A percentile compares a stretch with the other conserved stretches of the same genome.
Conservation (phyloP, 2,329 filamentous ascomycete genomes). For the Aspergillus aculeatinus region DNA sequence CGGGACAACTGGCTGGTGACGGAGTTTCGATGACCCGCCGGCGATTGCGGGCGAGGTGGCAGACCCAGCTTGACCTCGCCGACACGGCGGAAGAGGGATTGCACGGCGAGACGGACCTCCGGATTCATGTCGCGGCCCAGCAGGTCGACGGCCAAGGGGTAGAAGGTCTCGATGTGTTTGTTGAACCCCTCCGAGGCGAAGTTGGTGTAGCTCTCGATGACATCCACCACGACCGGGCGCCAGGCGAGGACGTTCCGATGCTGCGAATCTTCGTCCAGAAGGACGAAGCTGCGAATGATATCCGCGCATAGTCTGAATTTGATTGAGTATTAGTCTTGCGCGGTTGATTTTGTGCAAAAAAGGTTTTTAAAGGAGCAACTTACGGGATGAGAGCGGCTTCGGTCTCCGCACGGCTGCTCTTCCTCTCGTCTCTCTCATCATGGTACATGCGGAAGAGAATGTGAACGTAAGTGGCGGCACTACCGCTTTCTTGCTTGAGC, state of each 20-base stretch:
- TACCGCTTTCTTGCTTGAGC: slow-evolving; percentile 92
- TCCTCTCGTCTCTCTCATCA: slow-evolving; percentile 79
- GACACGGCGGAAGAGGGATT: slow-evolving; percentile 74
- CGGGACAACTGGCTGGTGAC: slow-evolving; percentile 33
- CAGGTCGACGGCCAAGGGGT: slow-evolving; percentile 79
- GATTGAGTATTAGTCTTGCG: slow-evolving; percentile 21
- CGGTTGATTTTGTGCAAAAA: neutral
- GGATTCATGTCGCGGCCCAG: slow-evolving; percentile 75
- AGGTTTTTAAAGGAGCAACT: slow-evolving; percentile 26
- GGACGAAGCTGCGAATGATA: slow-evolving; percentile 81
- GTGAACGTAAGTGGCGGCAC: slow-evolving; percentile 89
- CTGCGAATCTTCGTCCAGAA: slow-evolving; percentile 91
- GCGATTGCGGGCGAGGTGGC: slow-evolving; percentile 30
- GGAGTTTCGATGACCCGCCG: slow-evolving; percentile 38
- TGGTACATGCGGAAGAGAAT: slow-evolving; percentile 98
- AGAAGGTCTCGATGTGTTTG: slow-evolving; percentile 77
- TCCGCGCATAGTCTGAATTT: slow-evolving; percentile 73
- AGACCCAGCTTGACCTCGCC: slow-evolving; percentile 69
- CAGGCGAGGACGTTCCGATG: slow-evolving; percentile 96
- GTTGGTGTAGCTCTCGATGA: slow-evolving; percentile 85
- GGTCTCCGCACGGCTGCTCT: slow-evolving; percentile 75
- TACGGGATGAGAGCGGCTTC: slow-evolving; percentile 85
- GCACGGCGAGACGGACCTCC: slow-evolving; percentile 75
- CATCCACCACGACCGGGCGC: slow-evolving; percentile 95
- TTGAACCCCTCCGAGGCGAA: slow-evolving; percentile 80